Percentiles rank a stretch among this genome's conserved stretches.
These are phyloP conservation scores for Tetragonia tetragonoides DNA, from an alignment of 148 eudicot genomes.

Conservation along the genomic window DNA sequence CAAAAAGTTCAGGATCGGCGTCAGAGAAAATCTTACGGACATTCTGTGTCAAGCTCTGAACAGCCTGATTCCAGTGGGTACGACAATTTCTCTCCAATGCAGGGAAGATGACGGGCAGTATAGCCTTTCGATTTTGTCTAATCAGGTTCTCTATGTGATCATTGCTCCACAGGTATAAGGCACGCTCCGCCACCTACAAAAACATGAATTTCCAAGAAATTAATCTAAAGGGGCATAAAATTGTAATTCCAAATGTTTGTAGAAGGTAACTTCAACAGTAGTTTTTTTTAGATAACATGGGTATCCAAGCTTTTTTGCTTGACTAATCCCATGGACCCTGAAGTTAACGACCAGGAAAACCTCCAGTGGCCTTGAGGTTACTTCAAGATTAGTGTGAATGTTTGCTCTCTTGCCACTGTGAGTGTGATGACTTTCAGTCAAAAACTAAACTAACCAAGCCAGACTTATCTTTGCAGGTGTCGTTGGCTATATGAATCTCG, in stretches of 20 bases:
- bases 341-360: too few relatives aligned
- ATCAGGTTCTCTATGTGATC: constrained; percentile 46
- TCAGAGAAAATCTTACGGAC: constrained; percentile 46
- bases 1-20: constrained; percentile 37
- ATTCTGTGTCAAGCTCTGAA: constrained; percentile 43
- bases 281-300: too few relatives aligned
- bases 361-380: too few relatives aligned
- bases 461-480: background rate
- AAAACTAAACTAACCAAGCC: background rate
- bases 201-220: background rate
- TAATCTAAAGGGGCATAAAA: background rate
- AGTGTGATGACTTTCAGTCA: background rate
- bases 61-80: constrained; percentile 50
- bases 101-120: constrained; percentile 44
- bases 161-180: constrained; percentile 47
- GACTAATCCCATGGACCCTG: too few relatives aligned
- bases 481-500: background rate
- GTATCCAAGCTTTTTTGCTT: too few relatives aligned
- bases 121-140: constrained; percentile 39
- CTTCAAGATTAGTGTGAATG: too few relatives aligned
- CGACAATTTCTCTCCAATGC: constrained; percentile 41
- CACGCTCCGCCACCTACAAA: constrained; percentile 49
- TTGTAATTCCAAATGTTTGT: background rate
- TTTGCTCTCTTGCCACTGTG: background rate
- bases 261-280: background rate